A percentile compares a stretch with the other conserved stretches of the same genome.
Evolutionary conservation across 371 early-diverging fungal species (phyloP).

Genomic region (Circinella umbellata): DNA sequence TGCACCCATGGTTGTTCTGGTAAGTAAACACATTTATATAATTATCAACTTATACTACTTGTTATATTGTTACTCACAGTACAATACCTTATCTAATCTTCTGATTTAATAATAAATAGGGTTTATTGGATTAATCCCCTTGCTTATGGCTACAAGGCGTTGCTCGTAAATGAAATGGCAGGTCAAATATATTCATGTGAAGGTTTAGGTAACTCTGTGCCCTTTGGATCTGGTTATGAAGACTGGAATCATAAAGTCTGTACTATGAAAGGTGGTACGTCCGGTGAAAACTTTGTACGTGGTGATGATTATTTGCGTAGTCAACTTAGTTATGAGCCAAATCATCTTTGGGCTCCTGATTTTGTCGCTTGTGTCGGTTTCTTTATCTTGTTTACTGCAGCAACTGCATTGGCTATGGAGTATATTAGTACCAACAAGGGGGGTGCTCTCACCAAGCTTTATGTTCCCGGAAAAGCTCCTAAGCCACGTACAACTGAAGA

Average conservation of each 20-base stretch:
- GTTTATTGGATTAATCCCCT: constrained; percentile 78
- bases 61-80: not conserved
- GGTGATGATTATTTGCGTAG: constrained; percentile 69
- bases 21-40: not conserved
- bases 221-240: constrained; percentile 56
- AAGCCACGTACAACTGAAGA: constrained; percentile 28
- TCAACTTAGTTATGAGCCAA: constrained; percentile 44
- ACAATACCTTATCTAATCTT: too few relatives aligned
- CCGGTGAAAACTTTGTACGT: constrained; percentile 55
- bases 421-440: constrained; percentile 45
- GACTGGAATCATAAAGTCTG: constrained; percentile 66
- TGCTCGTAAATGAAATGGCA: constrained; percentile 78
- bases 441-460: constrained; percentile 57
- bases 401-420: constrained; percentile 56
- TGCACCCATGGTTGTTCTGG: constrained; percentile 66
- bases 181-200: constrained; percentile 62
- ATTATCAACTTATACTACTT: too few relatives aligned
- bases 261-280: constrained; percentile 58
- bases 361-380: constrained; percentile 46
- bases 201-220: constrained; percentile 49
- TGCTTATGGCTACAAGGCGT: constrained; percentile 71
- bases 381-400: constrained; percentile 49
- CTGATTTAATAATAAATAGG: constrained; percentile 38
- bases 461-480: constrained; percentile 43
- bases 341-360: constrained; percentile 43